Evolutionary conservation across 352 stramenopile genomes (phyloP).

Genomic region (Hyaloperonospora brassicae): DNA sequence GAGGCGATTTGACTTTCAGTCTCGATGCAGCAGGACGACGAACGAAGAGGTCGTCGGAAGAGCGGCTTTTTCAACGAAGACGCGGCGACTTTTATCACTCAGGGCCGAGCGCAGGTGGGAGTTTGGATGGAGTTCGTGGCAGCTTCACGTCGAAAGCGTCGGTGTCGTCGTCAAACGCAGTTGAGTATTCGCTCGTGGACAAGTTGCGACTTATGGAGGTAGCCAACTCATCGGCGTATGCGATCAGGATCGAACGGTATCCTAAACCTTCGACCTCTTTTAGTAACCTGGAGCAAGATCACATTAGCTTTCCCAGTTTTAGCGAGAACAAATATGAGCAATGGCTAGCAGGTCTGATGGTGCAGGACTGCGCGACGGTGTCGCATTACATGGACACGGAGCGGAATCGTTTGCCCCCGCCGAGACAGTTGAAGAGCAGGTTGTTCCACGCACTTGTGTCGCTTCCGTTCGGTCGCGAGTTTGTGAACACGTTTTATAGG

Average conservation of each 20-base stretch:
- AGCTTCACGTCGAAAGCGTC: slow-evolving; percentile 44
- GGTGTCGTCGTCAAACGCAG: slow-evolving; percentile 27
- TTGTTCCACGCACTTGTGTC: slow-evolving; percentile 65
- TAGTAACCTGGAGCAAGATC: slow-evolving; percentile 55
- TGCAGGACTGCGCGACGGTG: slow-evolving; percentile 43
- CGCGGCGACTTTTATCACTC: slow-evolving; percentile 34
- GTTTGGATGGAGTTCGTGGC: slow-evolving; percentile 41
- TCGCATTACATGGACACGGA: slow-evolving; percentile 44
- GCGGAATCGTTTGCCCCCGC: slow-evolving; percentile 33
- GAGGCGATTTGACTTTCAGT: slow-evolving; percentile 20
- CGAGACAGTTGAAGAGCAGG: slow-evolving; percentile 59
- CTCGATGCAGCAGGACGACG: slow-evolving; percentile 17
- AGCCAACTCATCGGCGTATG: slow-evolving; percentile 61
- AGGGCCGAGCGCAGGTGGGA: slow-evolving; percentile 35
- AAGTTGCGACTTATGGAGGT: slow-evolving; percentile 66
- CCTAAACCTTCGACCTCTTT: slow-evolving; percentile 63
- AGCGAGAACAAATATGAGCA: slow-evolving; percentile 67
- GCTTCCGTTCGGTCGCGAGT: slow-evolving; percentile 52
- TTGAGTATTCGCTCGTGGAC: slow-evolving; percentile 61
- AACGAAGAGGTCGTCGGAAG: slow-evolving; percentile 34
- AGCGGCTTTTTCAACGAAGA: slow-evolving; percentile 54
- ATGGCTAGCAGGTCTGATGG: slow-evolving; percentile 59
- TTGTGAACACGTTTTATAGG: slow-evolving; percentile 63
- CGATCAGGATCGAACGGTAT: slow-evolving; percentile 71
- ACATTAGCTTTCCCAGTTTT: slow-evolving; percentile 41